Base-by-base conservation (phyloP, 2,329 filamentous ascomycete species). In the Aureobasidium uvarum region DNA sequence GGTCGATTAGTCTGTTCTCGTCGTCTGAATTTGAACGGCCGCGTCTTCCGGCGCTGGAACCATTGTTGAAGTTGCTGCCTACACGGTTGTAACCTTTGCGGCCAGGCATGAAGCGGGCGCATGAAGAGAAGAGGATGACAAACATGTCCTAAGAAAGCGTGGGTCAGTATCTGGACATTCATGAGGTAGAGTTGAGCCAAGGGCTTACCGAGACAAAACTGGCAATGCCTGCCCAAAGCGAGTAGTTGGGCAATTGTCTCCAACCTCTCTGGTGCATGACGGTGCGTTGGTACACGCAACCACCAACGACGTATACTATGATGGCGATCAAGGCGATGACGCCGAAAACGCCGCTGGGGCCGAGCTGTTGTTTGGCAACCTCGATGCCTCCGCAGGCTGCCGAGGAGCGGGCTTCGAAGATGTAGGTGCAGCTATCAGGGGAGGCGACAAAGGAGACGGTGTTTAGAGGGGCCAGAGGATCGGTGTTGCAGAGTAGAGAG, bases 181-280 rank as follows among this genome's bases (percentile, higher is more conserved):
- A n/a, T 33, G 25, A 11, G 10, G 16, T 11, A 5, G 18, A 31
- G 8, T 52, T 10, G 48, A 10, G 5, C 7, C 0, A 18, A 6
- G 16, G 3, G 16, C 85, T 81, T 85, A 95, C 94, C 82, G 85
- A 89, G 72, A 96, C 79, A 75, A 96, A 96, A 71, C 84, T 87
- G 79, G 90, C 88, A 68, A 97, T 90, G 64, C 92, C 89, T 36
- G 91, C 88, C 95, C 95, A 99, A 71, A 97, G 85, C 71, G 86
- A 87, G 80, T 95, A 97, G 79, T 99, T 98, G 62, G 95, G 95
- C 71, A 97, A 81, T 77, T 99, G 95, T 71, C 91, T 86, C 95
- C 94, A 98, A 55, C 95, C 95, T 68, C 95, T 85, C 71, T 96
- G 92, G 76, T 99, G 91, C 78, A 93, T 89, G 66, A 99, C 93